phyloP scores from a whole-genome alignment of 179 eudicot species.

The Carnegiea gigantea region DNA sequence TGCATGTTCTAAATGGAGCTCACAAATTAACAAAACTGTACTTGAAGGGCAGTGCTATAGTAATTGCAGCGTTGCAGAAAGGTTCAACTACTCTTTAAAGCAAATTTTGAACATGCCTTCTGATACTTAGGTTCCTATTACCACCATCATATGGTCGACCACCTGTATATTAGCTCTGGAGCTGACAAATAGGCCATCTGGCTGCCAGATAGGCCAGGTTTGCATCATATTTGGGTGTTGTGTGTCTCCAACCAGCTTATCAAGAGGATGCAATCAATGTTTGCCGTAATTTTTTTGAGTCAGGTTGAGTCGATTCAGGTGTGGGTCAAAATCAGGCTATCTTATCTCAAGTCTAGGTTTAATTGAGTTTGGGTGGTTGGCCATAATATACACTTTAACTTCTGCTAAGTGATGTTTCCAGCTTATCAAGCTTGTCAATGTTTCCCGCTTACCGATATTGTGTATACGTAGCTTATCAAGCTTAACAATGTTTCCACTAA shows the following conservation, averaged over 20 bases:
- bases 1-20: background rate
- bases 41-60: background rate
- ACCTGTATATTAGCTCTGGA: background rate
- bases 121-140: background rate
- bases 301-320: background rate
- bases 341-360: background rate
- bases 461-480: too few species aligned
- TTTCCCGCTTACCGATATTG: too few species aligned
- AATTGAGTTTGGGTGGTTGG: background rate
- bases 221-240: background rate
- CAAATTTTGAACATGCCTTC: too few species aligned
- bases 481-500: background rate
- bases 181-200: background rate
- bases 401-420: background rate
- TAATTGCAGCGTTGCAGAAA: background rate
- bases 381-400: background rate
- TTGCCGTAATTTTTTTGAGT: background rate
- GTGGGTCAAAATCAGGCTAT: background rate
- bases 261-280: background rate
- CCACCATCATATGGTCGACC: background rate
- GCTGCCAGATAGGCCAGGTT: background rate
- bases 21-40: background rate
- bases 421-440: background rate
- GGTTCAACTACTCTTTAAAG: too few species aligned
- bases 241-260: background rate